Conservation (phyloP, 2,329 filamentous ascomycete species). For the Fusarium devonianum region DNA sequence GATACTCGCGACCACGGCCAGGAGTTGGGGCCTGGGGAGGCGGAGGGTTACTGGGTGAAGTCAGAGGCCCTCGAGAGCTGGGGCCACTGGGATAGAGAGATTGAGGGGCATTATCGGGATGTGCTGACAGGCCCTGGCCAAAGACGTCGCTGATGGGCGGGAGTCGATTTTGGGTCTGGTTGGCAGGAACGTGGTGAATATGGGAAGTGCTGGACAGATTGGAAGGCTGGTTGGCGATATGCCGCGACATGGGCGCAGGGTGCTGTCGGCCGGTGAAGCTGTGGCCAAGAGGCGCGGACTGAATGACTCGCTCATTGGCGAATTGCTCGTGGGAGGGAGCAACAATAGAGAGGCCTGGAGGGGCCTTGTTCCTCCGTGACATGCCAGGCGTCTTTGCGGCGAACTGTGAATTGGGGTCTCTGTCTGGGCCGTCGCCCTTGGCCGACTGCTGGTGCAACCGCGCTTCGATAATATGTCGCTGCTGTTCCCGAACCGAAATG, state of each 20-base stretch:
- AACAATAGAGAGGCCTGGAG: conserved; percentile 92
- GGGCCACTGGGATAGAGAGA: conserved; percentile 67
- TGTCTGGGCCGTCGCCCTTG: conserved; percentile 72
- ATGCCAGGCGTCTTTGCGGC: conserved; percentile 76
- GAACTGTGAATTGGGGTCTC: conserved; percentile 59
- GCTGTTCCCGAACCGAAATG: conserved; percentile 90
- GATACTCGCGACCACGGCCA: conserved; percentile 81
- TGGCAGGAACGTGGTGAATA: conserved; percentile 87
- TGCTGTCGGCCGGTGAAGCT: conserved; percentile 93
- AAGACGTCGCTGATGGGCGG: conserved; percentile 97
- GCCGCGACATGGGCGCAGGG: conserved; percentile 76
- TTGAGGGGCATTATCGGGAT: conserved; percentile 60
- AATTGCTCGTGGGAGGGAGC: conserved; percentile 92
- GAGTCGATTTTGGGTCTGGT: conserved; percentile 88
- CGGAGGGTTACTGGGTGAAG: conserved; percentile 78
- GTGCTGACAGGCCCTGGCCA: conserved; percentile 74
- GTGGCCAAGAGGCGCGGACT: conserved; percentile 93
- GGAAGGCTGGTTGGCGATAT: conserved; percentile 81
- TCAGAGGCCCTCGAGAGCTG: conserved; percentile 71
- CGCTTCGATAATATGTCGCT: conserved; percentile 92
- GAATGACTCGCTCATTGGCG: conserved; percentile 91
- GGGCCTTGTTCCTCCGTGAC: conserved; percentile 78
- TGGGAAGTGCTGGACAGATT: conserved; percentile 85
- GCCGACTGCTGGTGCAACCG: conserved; percentile 88
- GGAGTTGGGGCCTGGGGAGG: conserved; percentile 60